Evolutionary conservation across 306 rosid species (phyloP), one percentile per base, ranked within the genome.

Genomic region (Fragaria iinumae): DNA sequence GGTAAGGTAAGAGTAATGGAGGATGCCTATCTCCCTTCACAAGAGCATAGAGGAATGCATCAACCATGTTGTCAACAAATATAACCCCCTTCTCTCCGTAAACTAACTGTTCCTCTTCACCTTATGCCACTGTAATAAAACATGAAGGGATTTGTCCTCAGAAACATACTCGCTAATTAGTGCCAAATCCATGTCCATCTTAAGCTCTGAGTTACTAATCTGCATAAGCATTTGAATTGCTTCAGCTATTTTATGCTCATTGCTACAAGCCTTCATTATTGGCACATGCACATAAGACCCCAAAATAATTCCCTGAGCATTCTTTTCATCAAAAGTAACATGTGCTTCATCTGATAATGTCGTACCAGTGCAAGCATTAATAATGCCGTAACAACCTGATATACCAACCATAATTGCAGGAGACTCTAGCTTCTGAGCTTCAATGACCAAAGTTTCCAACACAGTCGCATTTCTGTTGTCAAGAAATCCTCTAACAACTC

Each of bases 51-150:
- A 95, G 80, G 83, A 95, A 92, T 16, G 96, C 97, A 80, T 95
- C 99, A 71, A 92, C 96, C 85, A 95, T 80, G 80, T 72, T 86
- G 48, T 78, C 87, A 78, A 89, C 89, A 75, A 95, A 91, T 74
- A 82, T 89, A 56, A 95, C 60, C 77, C 91, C 89, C 65, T 82
- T 90, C 64, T 82, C 90, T 27, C 88, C 95, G 76, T 91, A 85
- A 3, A 32, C 32, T 0, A 90, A 82, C 89, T 50, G 73, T 86
- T 92, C 72, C 97, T 81, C 79, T 80, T 92, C 50, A 95, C 91
- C 79, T 95, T 97, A 67, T 92, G 90, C 99, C 99, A 95, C 69
- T 90, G 77, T 92, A 95, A 89, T 82, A 92, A 71, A 75, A 95
- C 93, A 71, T 76, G 79, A 79, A 95, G 92, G 74, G 90, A 92